Conservation (phyloP, 495 filamentous ascomycete genomes). For the Apiosordaria backusii region DNA sequence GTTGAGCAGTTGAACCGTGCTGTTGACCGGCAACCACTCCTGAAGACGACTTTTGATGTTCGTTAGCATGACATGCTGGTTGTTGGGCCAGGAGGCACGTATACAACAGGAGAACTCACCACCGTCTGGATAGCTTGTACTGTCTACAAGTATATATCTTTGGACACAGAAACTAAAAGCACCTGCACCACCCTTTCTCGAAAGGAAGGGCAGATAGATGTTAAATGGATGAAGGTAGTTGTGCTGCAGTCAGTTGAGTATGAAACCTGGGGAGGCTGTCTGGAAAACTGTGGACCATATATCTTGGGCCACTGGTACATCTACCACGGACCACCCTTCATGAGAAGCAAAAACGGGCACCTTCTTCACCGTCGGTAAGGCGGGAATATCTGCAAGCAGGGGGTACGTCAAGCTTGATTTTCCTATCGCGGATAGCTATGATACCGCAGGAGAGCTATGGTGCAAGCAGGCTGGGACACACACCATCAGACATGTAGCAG, state of each 20-base stretch:
- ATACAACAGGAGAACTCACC: not conserved
- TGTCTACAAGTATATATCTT: not conserved
- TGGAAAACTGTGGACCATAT: not conserved
- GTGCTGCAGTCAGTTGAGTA: not conserved
- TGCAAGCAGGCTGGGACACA: conserved; percentile 1
- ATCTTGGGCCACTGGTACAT: not conserved
- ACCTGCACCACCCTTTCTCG: not conserved
- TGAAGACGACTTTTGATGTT: not conserved
- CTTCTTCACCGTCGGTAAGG: not conserved
- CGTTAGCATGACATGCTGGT: not conserved
- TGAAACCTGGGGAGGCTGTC: not conserved
- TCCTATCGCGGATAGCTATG: not conserved
- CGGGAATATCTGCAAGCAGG: not conserved
- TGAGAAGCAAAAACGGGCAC: not conserved
- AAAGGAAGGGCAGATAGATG: not conserved
- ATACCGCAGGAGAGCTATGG: not conserved
- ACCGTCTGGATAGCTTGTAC: not conserved
- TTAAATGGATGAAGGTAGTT: not conserved
- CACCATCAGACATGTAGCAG: not conserved
- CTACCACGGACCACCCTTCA: not conserved
- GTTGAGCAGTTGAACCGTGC: not conserved
- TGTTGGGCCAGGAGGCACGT: not conserved
- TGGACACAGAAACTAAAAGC: not conserved
- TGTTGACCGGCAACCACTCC: not conserved
- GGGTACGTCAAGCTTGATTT: not conserved